These are phyloP conservation scores for Pichia sp. DNA, from an alignment of 1,139 yeast species.

Conservation along the genomic window DNA sequence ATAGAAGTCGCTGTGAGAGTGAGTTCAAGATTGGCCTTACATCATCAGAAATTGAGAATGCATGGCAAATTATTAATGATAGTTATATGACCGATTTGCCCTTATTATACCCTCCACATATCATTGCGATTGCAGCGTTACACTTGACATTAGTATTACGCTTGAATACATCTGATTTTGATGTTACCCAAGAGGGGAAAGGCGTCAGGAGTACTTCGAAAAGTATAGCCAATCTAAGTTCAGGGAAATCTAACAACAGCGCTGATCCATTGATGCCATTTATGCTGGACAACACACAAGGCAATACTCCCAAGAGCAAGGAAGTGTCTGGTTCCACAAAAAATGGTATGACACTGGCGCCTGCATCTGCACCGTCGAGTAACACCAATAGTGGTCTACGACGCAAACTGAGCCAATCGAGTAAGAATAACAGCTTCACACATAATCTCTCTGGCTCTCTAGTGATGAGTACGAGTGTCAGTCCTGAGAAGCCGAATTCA, in stretches of 20 bases:
- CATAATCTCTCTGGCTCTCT: background rate
- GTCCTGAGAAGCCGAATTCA: constrained; percentile 6
- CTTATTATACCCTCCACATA: constrained; percentile 79
- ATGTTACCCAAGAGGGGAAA: too few relatives aligned
- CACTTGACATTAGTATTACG: constrained; percentile 64
- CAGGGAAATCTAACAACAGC: too few relatives aligned
- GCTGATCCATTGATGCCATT: too few relatives aligned
- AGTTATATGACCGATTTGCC: constrained; percentile 84
- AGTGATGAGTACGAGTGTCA: background rate
- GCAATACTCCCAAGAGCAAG: too few relatives aligned
- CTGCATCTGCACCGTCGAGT: background rate
- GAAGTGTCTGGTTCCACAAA: too few relatives aligned
- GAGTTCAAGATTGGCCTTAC: too few relatives aligned
- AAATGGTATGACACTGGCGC: background rate
- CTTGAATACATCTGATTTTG: constrained; percentile 15
- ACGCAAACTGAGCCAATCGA: constrained; percentile 8
- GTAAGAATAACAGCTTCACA: too few relatives aligned
- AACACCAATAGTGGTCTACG: constrained; percentile 2
- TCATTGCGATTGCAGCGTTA: constrained; percentile 79
- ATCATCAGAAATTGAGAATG: constrained; percentile 71
- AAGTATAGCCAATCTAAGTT: too few relatives aligned
- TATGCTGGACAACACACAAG: too few relatives aligned
- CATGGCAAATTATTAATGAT: constrained; percentile 90
- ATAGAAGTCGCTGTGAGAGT: too few relatives aligned
- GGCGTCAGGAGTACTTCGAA: too few relatives aligned